Evolutionary conservation across 495 filamentous ascomycete genomes (phyloP).

Genomic region (Niebla homalea): DNA sequence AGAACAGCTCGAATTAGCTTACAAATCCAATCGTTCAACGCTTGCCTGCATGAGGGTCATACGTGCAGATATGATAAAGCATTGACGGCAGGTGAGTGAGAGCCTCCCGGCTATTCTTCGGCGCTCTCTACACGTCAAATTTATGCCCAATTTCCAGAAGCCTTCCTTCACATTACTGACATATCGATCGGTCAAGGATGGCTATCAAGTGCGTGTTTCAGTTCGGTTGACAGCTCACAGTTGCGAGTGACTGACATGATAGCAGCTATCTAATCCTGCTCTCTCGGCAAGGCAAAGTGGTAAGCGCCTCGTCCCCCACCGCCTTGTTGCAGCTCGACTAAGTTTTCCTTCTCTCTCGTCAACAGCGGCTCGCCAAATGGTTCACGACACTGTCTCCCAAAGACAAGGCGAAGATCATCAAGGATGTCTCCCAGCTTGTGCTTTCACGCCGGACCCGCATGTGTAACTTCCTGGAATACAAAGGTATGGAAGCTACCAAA

Average conservation of each 20-base stretch:
- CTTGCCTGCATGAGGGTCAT: no score
- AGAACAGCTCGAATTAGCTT: no score
- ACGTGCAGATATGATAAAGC: no score
- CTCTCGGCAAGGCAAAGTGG: constrained; percentile 97
- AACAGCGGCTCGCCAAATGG: constrained; percentile 95
- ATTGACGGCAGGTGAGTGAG: neutral
- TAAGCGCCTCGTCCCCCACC: constrained; percentile 43
- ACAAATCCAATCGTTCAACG: no score
- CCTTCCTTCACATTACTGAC: neutral
- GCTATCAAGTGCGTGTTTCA: constrained; percentile 41
- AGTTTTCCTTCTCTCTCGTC: constrained; percentile 6
- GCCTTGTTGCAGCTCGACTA: neutral
- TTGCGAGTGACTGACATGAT: constrained; percentile 22
- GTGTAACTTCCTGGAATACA: constrained; percentile 99
- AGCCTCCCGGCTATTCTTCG: constrained; percentile 2
- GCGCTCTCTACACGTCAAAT: neutral
- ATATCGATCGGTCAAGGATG: constrained; percentile 25
- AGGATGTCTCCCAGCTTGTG: constrained; percentile 97
- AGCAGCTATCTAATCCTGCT: constrained; percentile 90
- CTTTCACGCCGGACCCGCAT: constrained; percentile 90
- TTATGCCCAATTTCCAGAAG: neutral
- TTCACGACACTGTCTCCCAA: constrained; percentile 96
- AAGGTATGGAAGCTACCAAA: constrained; percentile 43
- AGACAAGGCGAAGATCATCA: constrained; percentile 99
- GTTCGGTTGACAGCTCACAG: neutral